Evolutionary conservation across 768 basidiomycete species (phyloP).

Genomic region (Pleurotus pulmonarius): DNA sequence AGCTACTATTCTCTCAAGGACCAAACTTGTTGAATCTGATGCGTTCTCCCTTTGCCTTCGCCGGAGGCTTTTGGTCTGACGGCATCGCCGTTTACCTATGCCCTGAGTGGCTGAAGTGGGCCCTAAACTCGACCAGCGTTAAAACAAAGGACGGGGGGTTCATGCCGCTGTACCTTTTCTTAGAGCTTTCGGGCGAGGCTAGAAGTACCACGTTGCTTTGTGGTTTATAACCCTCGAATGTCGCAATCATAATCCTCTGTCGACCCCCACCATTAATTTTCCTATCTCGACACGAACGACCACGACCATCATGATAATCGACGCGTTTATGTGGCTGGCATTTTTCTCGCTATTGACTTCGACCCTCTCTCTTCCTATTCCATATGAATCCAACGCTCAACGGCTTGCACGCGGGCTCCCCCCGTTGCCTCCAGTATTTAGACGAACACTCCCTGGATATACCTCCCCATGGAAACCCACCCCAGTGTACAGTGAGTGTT

Average conservation of each 20-base stretch:
- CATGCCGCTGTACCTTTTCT: constrained; percentile 4
- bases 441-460: constrained; percentile 24
- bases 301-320: constrained; percentile 4
- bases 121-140: too few relatives aligned
- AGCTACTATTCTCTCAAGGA: not conserved
- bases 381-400: constrained; percentile 34
- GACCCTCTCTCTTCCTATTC: not conserved
- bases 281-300: not conserved
- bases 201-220: not conserved
- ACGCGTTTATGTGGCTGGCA: not conserved
- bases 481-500: constrained; percentile 20
- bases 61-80: too few relatives aligned
- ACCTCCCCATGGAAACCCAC: constrained; percentile 18
- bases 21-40: not conserved
- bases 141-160: not conserved
- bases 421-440: constrained; percentile 32
- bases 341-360: not conserved
- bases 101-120: too few relatives aligned
- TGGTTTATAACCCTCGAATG: constrained; percentile 1
- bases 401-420: constrained; percentile 44
- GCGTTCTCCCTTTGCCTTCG: too few relatives aligned
- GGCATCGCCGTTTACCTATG: too few relatives aligned
- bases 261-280: not conserved
- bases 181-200: not conserved
- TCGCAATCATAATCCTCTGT: not conserved